These are phyloP conservation scores for Pistacia atlantica DNA, from an alignment of 345 rosid genomes.

Conservation along the genomic window DNA sequence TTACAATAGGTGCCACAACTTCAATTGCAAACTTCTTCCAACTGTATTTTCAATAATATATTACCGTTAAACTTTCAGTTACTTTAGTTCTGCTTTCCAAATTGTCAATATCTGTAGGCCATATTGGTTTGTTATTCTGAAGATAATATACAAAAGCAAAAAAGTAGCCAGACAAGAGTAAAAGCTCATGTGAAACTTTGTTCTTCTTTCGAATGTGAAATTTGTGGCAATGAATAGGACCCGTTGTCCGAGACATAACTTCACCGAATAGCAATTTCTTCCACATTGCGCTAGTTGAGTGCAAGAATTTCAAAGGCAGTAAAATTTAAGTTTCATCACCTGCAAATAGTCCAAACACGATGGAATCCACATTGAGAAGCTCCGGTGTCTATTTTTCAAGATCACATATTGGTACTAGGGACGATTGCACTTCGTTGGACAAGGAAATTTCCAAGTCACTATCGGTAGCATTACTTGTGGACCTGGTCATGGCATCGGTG, in stretches of 20 bases:
- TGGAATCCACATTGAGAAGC: slow-evolving; percentile 38
- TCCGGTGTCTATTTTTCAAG: slow-evolving; percentile 20
- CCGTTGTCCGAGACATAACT: slow-evolving; percentile 43
- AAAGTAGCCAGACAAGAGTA: neutral
- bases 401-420: slow-evolving; percentile 31
- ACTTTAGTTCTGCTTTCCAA: neutral
- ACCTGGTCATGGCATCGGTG: slow-evolving; percentile 48
- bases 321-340: slow-evolving; percentile 31
- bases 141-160: neutral
- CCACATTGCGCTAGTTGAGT: slow-evolving; percentile 57
- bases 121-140: neutral
- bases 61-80: neutral
- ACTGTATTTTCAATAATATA: slow-evolving; percentile 27
- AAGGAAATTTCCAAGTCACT: slow-evolving; percentile 30
- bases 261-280: slow-evolving; percentile 69
- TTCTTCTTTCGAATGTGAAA: slow-evolving; percentile 40
- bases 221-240: slow-evolving; percentile 56
- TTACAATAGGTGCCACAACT: slow-evolving; percentile 29
- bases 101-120: neutral
- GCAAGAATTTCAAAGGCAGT: slow-evolving; percentile 52
- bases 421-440: slow-evolving; percentile 38
- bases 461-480: slow-evolving; percentile 36
- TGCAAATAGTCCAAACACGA: slow-evolving; percentile 36
- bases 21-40: slow-evolving; percentile 34
- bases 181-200: neutral